Base-by-base conservation (phyloP, 805 yeast species). In the Metschnikowia lachancei region DNA sequence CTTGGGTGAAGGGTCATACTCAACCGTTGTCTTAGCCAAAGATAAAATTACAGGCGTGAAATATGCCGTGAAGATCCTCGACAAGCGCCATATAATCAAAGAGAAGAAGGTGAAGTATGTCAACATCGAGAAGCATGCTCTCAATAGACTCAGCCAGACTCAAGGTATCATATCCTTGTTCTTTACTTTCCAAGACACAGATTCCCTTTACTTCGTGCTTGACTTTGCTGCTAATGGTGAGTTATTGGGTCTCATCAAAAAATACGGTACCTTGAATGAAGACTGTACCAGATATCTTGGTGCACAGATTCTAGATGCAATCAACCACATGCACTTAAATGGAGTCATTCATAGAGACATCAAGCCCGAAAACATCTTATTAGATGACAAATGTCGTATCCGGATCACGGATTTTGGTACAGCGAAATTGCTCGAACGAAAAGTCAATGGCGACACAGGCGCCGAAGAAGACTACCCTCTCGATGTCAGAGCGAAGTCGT, bases 371-470 rank as follows among this genome's bases (percentile, higher is more conserved):
- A 87, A 87, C 62, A 85, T 87, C 24, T 63, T 87, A 41, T 67
- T 87, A 18, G 87, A 84, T 58, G 69, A 68, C 30, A 74, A 81
- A 22, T 70, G 77, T 72, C 76, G 81, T 48, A 72, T 85, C 34
- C 84, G 81, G 62, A 74, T 87, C 31, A 87, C 95, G 1, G 95
- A 87, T 67, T 87, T 87, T 62, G 95, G 95, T 20, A 87, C 95
- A 0, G 95, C 95, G 0, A 82, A 83, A 55, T 65, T 87, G 38
- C 63, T 87, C 24, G 87, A 84, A n/a, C 69, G 70, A 46, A 68
- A 68, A 29, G 71, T 70, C 19, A 71, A 64, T 2, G 53, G 59
- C 45, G 67, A 60, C 16, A 65, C 73, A n/a, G 54, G 55, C 10
- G 55, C 32, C 11, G 50, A 52, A 17, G 81, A 77, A 32, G 69